Conservation (phyloP, 1,139 yeast species). For the Hyphopichia fennica region DNA sequence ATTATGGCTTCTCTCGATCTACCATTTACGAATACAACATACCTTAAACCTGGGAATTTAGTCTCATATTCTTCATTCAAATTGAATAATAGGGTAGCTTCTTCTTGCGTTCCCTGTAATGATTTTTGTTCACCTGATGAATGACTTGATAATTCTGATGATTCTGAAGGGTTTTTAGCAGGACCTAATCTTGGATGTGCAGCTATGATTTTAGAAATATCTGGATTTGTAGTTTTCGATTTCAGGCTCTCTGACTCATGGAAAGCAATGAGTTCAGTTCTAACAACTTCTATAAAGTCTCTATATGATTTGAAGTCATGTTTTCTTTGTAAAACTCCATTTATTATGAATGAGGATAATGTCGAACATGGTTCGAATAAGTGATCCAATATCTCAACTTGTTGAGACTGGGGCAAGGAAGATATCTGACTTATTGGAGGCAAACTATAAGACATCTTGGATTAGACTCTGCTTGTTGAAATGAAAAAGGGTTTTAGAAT, state of each 20-base stretch:
- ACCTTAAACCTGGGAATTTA: constrained; percentile 77
- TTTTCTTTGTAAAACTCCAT: constrained; percentile 21
- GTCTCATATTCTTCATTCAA: constrained; percentile 66
- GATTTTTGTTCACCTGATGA: constrained; percentile 73
- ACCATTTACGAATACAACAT: constrained; percentile 91
- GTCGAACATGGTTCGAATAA: constrained; percentile 70
- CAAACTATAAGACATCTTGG: constrained; percentile 14
- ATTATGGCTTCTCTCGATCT: constrained; percentile 65
- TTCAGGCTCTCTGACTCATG: constrained; percentile 24
- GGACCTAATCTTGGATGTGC: constrained; percentile 93
- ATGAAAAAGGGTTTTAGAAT: too few relatives aligned
- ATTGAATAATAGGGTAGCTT: constrained; percentile 45
- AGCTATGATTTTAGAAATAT: constrained; percentile 56
- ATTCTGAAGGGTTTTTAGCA: constrained; percentile 35
- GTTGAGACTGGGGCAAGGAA: constrained; percentile 15
- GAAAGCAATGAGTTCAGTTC: constrained; percentile 36
- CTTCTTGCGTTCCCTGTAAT: constrained; percentile 47
- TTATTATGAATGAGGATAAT: constrained; percentile 43
- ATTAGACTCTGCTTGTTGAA: too few relatives aligned
- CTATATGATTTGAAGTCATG: constrained; percentile 31
- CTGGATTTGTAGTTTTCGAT: constrained; percentile 22
- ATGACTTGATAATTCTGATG: constrained; percentile 55
- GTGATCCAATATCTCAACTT: constrained; percentile 46
- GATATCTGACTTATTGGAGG: constrained; percentile 23
- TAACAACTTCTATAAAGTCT: constrained; percentile 51